Conservation (phyloP, 73 alveolate genomes). For the Tetrahymena malaccensis region DNA sequence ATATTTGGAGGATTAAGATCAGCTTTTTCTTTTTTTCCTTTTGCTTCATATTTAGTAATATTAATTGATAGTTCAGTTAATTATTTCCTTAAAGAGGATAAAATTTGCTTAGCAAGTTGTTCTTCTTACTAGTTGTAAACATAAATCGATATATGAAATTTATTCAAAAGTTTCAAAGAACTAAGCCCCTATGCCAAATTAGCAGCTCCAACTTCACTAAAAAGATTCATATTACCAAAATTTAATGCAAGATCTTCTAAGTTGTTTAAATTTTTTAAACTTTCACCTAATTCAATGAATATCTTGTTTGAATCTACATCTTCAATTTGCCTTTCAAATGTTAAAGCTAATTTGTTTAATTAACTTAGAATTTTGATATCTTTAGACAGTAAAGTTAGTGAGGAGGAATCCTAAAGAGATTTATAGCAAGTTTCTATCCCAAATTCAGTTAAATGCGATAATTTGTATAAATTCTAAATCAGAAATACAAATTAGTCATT, state of each 20-base stretch:
- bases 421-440: neutral
- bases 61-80: neutral
- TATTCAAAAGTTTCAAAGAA: neutral
- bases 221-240: neutral
- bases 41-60: neutral
- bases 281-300: neutral
- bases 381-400: neutral
- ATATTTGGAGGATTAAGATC: neutral
- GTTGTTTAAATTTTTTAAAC: no score
- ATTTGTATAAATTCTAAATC: no score
- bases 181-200: neutral
- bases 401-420: neutral
- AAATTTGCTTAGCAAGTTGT: neutral
- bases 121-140: neutral
- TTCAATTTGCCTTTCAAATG: neutral
- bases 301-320: neutral
- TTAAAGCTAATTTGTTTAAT: no score
- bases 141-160: neutral
- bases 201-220: neutral
- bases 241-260: neutral
- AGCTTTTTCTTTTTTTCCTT: neutral
- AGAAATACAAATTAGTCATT: neutral
- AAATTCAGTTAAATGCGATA: neutral
- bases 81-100: no score
- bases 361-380: no score